Conservation (phyloP, 2,329 filamentous ascomycete species). For the Chrysosphaeria jannelii region DNA sequence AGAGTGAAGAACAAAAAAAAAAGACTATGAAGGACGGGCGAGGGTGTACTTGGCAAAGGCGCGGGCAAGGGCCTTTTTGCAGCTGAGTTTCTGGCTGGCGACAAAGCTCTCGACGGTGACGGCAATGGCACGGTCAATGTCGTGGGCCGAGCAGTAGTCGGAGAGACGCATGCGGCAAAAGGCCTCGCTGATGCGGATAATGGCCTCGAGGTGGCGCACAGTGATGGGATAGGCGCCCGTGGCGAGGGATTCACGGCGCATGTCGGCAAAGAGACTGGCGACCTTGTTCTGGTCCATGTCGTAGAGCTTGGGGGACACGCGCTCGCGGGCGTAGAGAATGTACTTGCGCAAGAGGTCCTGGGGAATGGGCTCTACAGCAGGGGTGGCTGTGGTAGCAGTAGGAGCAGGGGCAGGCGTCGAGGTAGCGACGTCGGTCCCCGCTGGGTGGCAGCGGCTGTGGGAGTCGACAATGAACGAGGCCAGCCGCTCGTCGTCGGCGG, state of each 20-base stretch:
- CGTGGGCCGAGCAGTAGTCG: constrained; percentile 67
- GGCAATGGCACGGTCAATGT: constrained; percentile 90
- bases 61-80: constrained; percentile 80
- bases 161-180: constrained; percentile 98
- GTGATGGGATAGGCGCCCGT: constrained; percentile 96
- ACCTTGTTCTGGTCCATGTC: constrained; percentile 97
- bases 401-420: constrained; percentile 4
- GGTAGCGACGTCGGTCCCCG: constrained; percentile 7
- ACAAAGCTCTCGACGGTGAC: constrained; percentile 94
- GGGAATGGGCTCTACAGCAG: constrained; percentile 47
- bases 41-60: constrained; percentile 87
- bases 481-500: constrained; percentile 68
- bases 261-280: constrained; percentile 76
- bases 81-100: constrained; percentile 84
- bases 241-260: constrained; percentile 72
- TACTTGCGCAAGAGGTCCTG: constrained; percentile 87
- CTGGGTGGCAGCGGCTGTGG: constrained; percentile 58
- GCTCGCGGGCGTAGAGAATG: constrained; percentile 79
- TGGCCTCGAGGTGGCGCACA: constrained; percentile 88
- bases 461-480: constrained; percentile 87
- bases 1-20: background rate
- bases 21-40: constrained; percentile 15
- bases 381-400: constrained; percentile 5
- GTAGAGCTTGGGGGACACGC: constrained; percentile 72
- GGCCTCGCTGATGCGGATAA: constrained; percentile 77